Base-by-base conservation (phyloP, 148 eudicot species). In the Agrostemma githago region DNA sequence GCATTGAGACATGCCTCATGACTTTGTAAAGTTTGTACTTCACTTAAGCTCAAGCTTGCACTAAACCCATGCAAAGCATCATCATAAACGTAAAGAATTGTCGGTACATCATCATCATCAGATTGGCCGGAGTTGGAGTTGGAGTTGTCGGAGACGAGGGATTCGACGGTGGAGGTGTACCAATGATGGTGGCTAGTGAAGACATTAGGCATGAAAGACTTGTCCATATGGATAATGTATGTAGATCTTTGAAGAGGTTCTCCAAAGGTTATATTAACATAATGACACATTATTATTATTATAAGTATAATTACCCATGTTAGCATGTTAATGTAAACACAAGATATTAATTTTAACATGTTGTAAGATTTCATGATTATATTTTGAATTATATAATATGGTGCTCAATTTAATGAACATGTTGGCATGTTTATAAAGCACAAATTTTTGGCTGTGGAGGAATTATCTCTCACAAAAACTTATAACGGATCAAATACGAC, bases 211-310 rank as follows among this genome's bases (percentile, higher is more conserved):
- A 90, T 90, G 62, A 82, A 48, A 11, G 93, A 85, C 74, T 82
- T 84, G 66, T 91, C 89, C 96, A 91, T 91, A 70, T 91, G 92
- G 44, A 91, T 85, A 39, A 91, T 91, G 73, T 91, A 91, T 64
- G 88, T 86, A 9, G 85, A 80, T 48, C 84, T 84, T 61, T 72
- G 80, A 38, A 37, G 53, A 54, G 65, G 59, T 16, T 72, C 40
- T 58, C 54, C 83, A 65, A 66, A 44, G 41, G 68, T 58, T 34
- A 46, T 43, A 16, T 71, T 58, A 40, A 71, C 79, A 71, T 34
- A 71, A 6, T 26, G 75, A 70, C 53, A 44, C 48, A 75, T 34
- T 44, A 66, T 26, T 26, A 26, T 26, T 26, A 26, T 26, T 26
- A 26, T 26, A 26, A 26, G 34, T 26, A 26, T 46, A 41, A 79